phyloP scores from a whole-genome alignment of 306 rosid genomes.

The Astragalus glycyphyllos region DNA sequence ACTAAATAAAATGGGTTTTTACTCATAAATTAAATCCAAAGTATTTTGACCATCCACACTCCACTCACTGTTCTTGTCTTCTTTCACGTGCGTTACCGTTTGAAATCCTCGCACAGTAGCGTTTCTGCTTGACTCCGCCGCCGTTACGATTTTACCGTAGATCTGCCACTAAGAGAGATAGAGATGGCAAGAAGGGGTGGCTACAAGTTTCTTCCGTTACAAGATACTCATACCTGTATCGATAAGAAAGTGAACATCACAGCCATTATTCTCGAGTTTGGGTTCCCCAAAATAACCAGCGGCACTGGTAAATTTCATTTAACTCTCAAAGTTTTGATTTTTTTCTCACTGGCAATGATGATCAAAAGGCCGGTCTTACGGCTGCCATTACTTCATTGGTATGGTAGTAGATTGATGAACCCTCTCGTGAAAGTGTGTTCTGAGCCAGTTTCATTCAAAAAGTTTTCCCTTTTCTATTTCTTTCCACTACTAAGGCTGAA shows the following conservation, averaged over 20 bases:
- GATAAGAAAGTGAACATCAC: slow-evolving; percentile 49
- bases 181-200: slow-evolving; percentile 49
- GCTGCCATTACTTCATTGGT: slow-evolving; percentile 71
- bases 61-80: too few relatives aligned
- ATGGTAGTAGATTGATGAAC: slow-evolving; percentile 86
- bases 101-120: too few relatives aligned
- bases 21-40: too few relatives aligned
- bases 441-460: slow-evolving; percentile 58
- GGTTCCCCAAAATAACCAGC: slow-evolving; percentile 49
- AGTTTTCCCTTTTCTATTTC: too few relatives aligned
- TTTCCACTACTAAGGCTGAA: not conserved
- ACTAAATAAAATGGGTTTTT: too few relatives aligned
- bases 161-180: not conserved
- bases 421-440: slow-evolving; percentile 59
- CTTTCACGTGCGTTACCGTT: too few relatives aligned
- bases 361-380: slow-evolving; percentile 87
- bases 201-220: slow-evolving; percentile 50
- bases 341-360: slow-evolving; percentile 69
- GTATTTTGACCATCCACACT: too few relatives aligned
- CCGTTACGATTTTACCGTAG: too few relatives aligned
- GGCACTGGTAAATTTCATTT: slow-evolving; percentile 62
- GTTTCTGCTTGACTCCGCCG: too few relatives aligned
- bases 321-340: not conserved
- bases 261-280: slow-evolving; percentile 55
- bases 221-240: slow-evolving; percentile 47